Evolutionary conservation across 192 early-diverging fungal species (phyloP), one percentile per base, ranked within the genome.

Genomic region (Rhizophagus clarus): DNA sequence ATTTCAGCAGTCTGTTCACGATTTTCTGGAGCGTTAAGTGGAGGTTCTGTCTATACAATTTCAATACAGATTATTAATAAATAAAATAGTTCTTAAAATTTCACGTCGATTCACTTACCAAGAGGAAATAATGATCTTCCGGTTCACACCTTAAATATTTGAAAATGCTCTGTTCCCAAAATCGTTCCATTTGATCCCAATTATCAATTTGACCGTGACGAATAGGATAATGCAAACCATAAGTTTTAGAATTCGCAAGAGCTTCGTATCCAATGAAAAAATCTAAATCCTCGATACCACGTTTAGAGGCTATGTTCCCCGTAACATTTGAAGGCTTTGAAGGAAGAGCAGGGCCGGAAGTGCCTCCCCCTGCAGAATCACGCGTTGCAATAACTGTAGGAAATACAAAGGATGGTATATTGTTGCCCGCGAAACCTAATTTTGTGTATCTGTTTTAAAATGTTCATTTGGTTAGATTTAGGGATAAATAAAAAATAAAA

Each of bases 131-230:
- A 87, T 99, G 98, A 88, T 99, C 98, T 84, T 99, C 98, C 22
- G 98, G 98, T 86, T 99, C 98, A 86, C 97, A 98, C 71, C 97
- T 92, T 84, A 99, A 83, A 84, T 98, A 97, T 87, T 99, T 96
- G 88, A 98, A 99, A 72, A 99, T 95, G 81, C 93, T 96, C 80
- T 97, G 96, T 86, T 99, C 97, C 94, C 97, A 97, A 88, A 95
- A 99, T 79, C 97, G 93, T 85, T 99, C 98, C 98, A 99, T 99
- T 63, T 97, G 92, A 87, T 99, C 98, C 97, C 97, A 99, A 88
- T 98, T 98, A 51, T 97, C 96, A 80, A 99, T 98, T 86, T 97
- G 96, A 37, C 97, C 98, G 80, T 99, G 98, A 24, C 97, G 90
- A 82, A 98, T 95, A 26, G 97, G 97, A 82, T 97, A 98, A 83